Percentiles rank a stretch among this genome's conserved stretches.
These are phyloP conservation scores for Styphnolobium japonicum DNA, from an alignment of 306 rosid genomes.

Conservation along the genomic window DNA sequence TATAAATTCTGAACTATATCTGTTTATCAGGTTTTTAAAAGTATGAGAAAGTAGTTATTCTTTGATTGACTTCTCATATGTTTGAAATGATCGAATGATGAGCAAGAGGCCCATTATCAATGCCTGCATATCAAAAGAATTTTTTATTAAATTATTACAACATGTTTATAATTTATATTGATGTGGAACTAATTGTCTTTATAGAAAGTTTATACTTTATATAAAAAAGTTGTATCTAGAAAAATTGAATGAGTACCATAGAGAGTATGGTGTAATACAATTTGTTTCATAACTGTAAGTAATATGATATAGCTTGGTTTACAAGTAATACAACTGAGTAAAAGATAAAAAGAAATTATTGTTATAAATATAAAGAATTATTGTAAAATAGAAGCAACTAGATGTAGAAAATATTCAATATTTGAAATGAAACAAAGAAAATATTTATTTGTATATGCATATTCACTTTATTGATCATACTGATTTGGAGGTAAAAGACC, in stretches of 20 bases:
- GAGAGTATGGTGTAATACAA: not conserved
- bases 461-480: not conserved
- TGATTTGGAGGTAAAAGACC: not conserved
- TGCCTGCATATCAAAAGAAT: not conserved
- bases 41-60: not conserved
- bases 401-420: too few species aligned
- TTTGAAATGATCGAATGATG: not conserved
- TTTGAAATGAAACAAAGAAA: too few species aligned
- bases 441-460: too few species aligned
- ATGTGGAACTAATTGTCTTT: not conserved
- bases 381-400: too few species aligned
- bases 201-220: not conserved
- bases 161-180: not conserved
- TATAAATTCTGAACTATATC: constrained; percentile 2
- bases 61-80: not conserved
- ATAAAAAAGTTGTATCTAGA: not conserved
- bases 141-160: not conserved
- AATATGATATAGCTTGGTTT: not conserved
- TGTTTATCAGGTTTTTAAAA: not conserved
- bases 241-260: not conserved
- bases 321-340: not conserved
- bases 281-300: not conserved
- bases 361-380: too few species aligned
- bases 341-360: too few species aligned
- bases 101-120: not conserved